Evolutionary conservation across 495 filamentous ascomycete genomes (phyloP).

Genomic region (Filosporella fistucella): DNA sequence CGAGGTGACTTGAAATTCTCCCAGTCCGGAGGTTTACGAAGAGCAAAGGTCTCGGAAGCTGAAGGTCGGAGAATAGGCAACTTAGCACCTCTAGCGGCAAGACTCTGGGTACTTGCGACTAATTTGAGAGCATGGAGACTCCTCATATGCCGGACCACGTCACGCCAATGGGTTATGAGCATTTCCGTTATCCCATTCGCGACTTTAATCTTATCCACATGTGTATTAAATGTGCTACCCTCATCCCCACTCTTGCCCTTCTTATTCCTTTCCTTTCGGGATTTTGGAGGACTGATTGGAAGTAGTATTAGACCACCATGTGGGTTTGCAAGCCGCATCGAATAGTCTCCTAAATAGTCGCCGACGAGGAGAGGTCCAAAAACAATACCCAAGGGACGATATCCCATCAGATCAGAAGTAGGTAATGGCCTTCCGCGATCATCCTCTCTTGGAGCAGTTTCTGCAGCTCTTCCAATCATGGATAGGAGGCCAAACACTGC

Average conservation of each 20-base stretch:
- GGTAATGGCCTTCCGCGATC: constrained; percentile 38
- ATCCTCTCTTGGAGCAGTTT: constrained; percentile 42
- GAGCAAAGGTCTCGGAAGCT: constrained; percentile 24
- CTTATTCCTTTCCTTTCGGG: constrained; percentile 22
- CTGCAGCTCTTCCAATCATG: constrained; percentile 47
- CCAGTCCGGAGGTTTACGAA: constrained; percentile 28
- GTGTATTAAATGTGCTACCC: constrained; percentile 18
- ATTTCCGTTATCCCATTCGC: constrained; percentile 53
- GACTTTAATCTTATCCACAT: constrained; percentile 34
- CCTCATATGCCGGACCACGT: constrained; percentile 50
- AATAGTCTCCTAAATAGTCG: constrained; percentile 43
- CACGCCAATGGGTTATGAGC: constrained; percentile 54
- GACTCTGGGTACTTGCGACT: neutral
- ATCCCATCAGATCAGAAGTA: constrained; percentile 52
- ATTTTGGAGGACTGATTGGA: constrained; percentile 22
- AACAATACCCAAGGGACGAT: constrained; percentile 55
- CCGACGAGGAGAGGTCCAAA: constrained; percentile 62
- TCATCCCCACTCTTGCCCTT: constrained; percentile 26
- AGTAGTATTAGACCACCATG: constrained; percentile 31
- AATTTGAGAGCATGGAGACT: constrained; percentile 24
- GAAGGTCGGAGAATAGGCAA: constrained; percentile 21
- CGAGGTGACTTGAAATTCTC: constrained; percentile 12
- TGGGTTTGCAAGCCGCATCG: constrained; percentile 27
- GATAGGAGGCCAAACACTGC: constrained; percentile 61
- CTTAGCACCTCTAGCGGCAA: constrained; percentile 5